Base-by-base conservation (phyloP, 2,329 filamentous ascomycete genomes). In the Paecilomyces sp. region DNA sequence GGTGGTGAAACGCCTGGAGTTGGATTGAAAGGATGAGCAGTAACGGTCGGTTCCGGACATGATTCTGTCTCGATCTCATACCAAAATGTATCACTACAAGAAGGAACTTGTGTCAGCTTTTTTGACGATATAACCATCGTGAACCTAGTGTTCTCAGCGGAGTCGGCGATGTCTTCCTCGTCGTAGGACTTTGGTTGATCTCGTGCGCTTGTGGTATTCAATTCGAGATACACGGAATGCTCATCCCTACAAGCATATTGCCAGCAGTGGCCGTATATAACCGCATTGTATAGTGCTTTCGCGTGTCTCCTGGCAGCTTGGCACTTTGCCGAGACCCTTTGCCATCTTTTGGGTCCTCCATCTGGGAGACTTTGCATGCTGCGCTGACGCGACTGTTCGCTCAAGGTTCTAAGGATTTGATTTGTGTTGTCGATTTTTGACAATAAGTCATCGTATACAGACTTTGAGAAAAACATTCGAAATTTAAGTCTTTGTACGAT, bases 381-480 rank as follows among this genome's bases (percentile, higher is more conserved):
- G 25, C 8, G 56, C 2, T 58, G 53, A 9, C 47, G 24, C 15
- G 62, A 62, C 22, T 66, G 64, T 12, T 66, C 64, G 2, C 57
- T 52, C 4, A 66, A 59, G 1, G 55, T 62, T 25, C 58, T 64
- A 7, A 66, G 54, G 6, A 61, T 55, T 15, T 47, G 56, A 30
- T 66, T 66, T 2, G 59, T 30, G 1, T 24, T 55, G n/a, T 64
- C 50, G 3, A 64, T 60, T 24, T 58, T 58, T 5, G 36, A 24
- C 1, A 66, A 54, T 0, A 66, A 58, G 52, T 63, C 62, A 1
- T 56, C 54, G 22, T 67, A 67, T 3, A 67, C 57, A 2, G 56
- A 56, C 12, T 60, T 63, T 13, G 55, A 60, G 3, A 66, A 59
- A 6, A 67, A 57, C 11, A 60, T 55, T 28, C 59, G 33, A 15